These are phyloP conservation scores for Stephania cephalantha DNA, from an alignment of 164 flowering plant species.

Conservation along the genomic window DNA sequence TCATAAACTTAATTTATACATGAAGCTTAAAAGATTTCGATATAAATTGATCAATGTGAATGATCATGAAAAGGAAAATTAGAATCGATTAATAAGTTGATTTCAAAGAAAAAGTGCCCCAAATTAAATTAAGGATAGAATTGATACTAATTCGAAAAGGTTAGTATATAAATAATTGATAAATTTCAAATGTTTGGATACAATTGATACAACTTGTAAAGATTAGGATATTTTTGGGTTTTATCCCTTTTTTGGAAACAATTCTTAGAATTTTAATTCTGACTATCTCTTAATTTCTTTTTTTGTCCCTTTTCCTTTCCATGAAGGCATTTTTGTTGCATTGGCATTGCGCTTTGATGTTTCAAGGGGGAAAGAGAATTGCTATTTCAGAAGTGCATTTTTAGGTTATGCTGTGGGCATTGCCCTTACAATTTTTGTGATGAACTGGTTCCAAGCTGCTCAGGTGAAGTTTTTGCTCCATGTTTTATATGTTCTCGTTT, in stretches of 20 bases:
- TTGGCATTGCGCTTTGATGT: conserved; percentile 95
- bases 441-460: conserved; percentile 99
- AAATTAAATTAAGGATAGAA: too few relatives aligned
- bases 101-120: too few relatives aligned
- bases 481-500: not conserved
- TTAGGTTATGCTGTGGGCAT: conserved; percentile 73
- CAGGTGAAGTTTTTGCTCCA: conserved; percentile 42
- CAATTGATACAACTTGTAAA: too few relatives aligned
- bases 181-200: too few relatives aligned
- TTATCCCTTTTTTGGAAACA: not conserved
- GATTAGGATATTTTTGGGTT: not conserved
- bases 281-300: not conserved
- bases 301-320: conserved; percentile 8
- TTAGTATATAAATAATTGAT: too few relatives aligned
- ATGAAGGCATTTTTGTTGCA: conserved; percentile 92
- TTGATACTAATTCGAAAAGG: too few relatives aligned
- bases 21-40: too few relatives aligned
- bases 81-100: too few relatives aligned
- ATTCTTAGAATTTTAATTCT: not conserved
- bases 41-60: too few relatives aligned
- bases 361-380: conserved; percentile 75
- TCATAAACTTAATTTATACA: too few relatives aligned
- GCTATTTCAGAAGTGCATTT: conserved; percentile 91
- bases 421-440: conserved; percentile 76
- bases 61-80: too few relatives aligned